A percentile compares a stretch with the other conserved stretches of the same genome.
Conservation (phyloP, 257 asterid genomes). For the Solanum megistacrolobum region DNA sequence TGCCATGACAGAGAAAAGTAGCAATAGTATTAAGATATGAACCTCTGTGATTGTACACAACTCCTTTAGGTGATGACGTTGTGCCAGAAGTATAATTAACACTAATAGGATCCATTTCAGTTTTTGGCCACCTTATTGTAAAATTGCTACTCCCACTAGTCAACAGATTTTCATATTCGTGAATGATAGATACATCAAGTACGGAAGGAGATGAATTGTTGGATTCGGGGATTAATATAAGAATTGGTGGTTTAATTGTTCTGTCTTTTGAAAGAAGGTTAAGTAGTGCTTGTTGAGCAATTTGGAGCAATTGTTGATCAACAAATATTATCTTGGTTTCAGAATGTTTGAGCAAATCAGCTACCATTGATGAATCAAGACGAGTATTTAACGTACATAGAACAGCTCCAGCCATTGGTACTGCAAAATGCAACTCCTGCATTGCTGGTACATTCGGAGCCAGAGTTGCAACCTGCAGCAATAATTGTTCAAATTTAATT, state of each 20-base stretch:
- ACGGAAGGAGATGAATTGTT: background rate
- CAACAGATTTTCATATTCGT: conserved; percentile 8
- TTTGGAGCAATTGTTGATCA: background rate
- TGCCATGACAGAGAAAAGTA: background rate
- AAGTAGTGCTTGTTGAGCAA: conserved; percentile 20
- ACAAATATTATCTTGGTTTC: background rate
- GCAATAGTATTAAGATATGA: background rate
- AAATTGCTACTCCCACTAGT: conserved; percentile 7
- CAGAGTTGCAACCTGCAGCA: conserved; percentile 17
- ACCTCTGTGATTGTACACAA: background rate
- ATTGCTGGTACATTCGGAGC: conserved; percentile 36
- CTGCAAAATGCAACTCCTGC: background rate
- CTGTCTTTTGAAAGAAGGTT: conserved; percentile 3
- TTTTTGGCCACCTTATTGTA: conserved; percentile 12
- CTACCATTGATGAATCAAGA: conserved; percentile 18
- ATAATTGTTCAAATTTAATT: background rate
- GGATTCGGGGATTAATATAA: conserved; percentile 13
- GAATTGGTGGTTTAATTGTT: conserved; percentile 6
- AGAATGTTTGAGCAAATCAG: conserved; percentile 15
- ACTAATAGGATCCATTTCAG: conserved; percentile 22
- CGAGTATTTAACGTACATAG: conserved; percentile 22
- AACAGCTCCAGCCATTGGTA: conserved; percentile 1
- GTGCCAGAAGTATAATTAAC: conserved; percentile 25
- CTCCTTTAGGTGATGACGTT: conserved; percentile 17
- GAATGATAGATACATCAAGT: no score